Evolutionary conservation across 2,329 filamentous ascomycete species (phyloP).

Genomic region (Chaetomiaceae sp.): DNA sequence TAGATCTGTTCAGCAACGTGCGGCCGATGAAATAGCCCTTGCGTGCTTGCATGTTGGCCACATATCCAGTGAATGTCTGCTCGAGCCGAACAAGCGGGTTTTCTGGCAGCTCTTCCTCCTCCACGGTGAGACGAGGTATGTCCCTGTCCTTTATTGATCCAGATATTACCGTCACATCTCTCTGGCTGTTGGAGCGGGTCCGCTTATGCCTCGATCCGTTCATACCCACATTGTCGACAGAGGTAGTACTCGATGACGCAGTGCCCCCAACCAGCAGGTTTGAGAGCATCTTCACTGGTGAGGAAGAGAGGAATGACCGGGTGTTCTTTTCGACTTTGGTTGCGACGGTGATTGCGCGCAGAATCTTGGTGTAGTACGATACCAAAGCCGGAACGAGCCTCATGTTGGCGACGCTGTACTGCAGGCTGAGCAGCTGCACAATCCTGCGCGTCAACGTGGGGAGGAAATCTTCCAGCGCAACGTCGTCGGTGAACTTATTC

Average conservation of each 20-base stretch:
- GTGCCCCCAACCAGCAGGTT: slow-evolving; percentile 66
- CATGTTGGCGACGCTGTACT: slow-evolving; percentile 64
- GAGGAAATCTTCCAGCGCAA: slow-evolving; percentile 68
- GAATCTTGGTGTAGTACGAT: slow-evolving; percentile 71
- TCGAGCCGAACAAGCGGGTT: slow-evolving; percentile 72
- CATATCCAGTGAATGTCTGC: slow-evolving; percentile 78
- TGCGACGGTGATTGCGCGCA: slow-evolving; percentile 64
- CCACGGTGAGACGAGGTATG: slow-evolving; percentile 39
- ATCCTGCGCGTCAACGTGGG: slow-evolving; percentile 71
- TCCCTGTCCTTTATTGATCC: slow-evolving; percentile 50
- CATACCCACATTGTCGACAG: slow-evolving; percentile 30
- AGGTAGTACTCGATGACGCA: slow-evolving; percentile 36
- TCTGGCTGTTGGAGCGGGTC: slow-evolving; percentile 44
- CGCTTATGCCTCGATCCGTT: slow-evolving; percentile 38
- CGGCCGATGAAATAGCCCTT: slow-evolving; percentile 84
- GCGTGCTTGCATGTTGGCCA: slow-evolving; percentile 74
- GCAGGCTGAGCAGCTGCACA: slow-evolving; percentile 64
- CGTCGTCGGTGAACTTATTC: slow-evolving; percentile 67
- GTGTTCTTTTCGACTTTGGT: slow-evolving; percentile 52
- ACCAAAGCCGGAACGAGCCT: slow-evolving; percentile 64
- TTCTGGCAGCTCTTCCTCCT: slow-evolving; percentile 55
- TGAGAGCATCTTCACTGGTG: slow-evolving; percentile 85
- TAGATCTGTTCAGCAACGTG: slow-evolving; percentile 63
- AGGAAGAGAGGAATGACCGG: slow-evolving; percentile 69
- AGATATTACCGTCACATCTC: slow-evolving; percentile 46